A percentile compares a stretch with the other conserved stretches of the same genome.
Conservation (phyloP, 1,284 basidiomycete species). For the Xerocomus amazonicus region DNA sequence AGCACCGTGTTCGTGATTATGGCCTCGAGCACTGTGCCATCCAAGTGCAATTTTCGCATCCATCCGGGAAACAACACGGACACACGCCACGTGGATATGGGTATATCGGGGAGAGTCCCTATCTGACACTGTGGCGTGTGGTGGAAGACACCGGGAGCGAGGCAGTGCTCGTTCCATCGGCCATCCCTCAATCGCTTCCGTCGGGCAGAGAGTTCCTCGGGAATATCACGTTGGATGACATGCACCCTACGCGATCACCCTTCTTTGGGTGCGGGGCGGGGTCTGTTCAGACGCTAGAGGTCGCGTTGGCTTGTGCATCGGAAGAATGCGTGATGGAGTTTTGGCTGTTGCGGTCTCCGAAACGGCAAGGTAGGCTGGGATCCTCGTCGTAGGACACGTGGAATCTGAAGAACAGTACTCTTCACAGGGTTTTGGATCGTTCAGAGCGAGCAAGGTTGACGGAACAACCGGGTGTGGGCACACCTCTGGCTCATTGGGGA, state of each 20-base stretch:
- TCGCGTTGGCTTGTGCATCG: conserved; percentile 19
- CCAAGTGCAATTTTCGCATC: conserved; percentile 9
- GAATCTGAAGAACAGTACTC: background rate
- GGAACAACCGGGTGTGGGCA: too few relatives aligned
- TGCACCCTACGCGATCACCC: conserved; percentile 6
- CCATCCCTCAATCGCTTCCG: conserved; percentile 11
- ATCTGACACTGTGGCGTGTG: conserved; percentile 20
- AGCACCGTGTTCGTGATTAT: conserved; percentile 24
- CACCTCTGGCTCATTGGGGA: too few relatives aligned
- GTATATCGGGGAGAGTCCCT: conserved; percentile 14
- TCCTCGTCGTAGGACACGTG: background rate
- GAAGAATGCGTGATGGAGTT: conserved; percentile 28
- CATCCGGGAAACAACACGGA: conserved; percentile 1
- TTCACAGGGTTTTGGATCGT: conserved; percentile 19
- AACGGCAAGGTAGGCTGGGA: conserved; percentile 16
- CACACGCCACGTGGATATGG: conserved; percentile 14
- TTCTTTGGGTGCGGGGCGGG: conserved; percentile 13
- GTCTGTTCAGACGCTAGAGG: conserved; percentile 22
- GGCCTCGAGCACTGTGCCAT: conserved; percentile 21
- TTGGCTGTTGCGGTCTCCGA: conserved; percentile 11
- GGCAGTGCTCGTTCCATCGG: conserved; percentile 8
- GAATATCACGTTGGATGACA: conserved; percentile 15
- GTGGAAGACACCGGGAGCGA: conserved; percentile 8
- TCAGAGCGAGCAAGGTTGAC: conserved; percentile 16
- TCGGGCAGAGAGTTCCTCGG: conserved; percentile 15